phyloP scores from a whole-genome alignment of 1,284 basidiomycete species.

The Puccinia polysora region DNA sequence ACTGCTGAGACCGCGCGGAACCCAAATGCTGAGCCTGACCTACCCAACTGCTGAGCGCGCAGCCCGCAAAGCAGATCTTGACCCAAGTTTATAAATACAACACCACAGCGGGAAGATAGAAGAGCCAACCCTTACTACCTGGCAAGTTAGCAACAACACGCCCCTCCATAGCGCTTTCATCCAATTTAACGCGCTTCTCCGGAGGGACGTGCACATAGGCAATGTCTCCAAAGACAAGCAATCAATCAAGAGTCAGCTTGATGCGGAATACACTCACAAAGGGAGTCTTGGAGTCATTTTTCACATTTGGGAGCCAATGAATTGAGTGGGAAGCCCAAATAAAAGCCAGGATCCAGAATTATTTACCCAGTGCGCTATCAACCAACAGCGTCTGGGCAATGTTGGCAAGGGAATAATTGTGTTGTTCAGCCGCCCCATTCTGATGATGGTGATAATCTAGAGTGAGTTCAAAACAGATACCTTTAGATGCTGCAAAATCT shows the following conservation, averaged over 20 bases:
- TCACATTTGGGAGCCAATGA: slow-evolving; percentile 8
- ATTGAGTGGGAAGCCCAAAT: not conserved
- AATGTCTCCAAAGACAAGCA: not conserved
- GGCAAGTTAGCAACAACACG: not conserved
- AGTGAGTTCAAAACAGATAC: too few relatives aligned
- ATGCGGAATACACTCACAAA: not conserved
- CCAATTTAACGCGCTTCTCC: not conserved
- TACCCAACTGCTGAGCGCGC: too few relatives aligned
- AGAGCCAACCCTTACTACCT: not conserved
- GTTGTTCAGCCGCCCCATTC: not conserved
- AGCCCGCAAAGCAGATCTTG: too few relatives aligned
- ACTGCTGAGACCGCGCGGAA: too few relatives aligned
- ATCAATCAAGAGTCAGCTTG: not conserved
- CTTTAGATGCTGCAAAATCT: too few relatives aligned
- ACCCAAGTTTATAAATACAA: too few relatives aligned
- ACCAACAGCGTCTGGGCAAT: slow-evolving; percentile 1
- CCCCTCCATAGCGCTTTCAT: not conserved
- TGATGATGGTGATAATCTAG: slow-evolving; percentile 2
- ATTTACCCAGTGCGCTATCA: not conserved
- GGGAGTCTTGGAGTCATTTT: not conserved
- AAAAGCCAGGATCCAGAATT: not conserved
- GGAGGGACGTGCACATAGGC: not conserved
- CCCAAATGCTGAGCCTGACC: too few relatives aligned
- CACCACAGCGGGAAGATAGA: not conserved
- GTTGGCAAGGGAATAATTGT: not conserved